Conservation (phyloP, 305 asterid species). For the Lippia alba region DNA sequence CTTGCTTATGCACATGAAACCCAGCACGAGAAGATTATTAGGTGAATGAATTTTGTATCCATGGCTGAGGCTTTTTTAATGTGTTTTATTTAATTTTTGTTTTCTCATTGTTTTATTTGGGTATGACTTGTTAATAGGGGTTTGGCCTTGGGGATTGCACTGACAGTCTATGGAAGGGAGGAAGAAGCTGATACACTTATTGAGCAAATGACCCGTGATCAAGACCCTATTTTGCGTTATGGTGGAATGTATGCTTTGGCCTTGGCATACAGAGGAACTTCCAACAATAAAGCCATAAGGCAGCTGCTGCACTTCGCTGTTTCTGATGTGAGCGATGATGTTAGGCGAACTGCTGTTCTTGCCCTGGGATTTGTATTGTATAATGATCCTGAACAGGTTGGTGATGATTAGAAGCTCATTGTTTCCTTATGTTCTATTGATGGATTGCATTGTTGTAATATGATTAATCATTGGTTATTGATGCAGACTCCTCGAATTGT, state of each 20-base stretch:
- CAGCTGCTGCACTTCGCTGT: slow-evolving; percentile 96
- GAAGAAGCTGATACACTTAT: slow-evolving; percentile 91
- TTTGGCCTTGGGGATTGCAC: slow-evolving; percentile 89
- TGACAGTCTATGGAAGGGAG: slow-evolving; percentile 92
- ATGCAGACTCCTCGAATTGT: slow-evolving; percentile 93
- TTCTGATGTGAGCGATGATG: slow-evolving; percentile 97
- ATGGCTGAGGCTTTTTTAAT: slow-evolving; percentile 10
- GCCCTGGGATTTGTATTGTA: slow-evolving; percentile 92
- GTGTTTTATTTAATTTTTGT: slow-evolving; percentile 3
- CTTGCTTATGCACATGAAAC: slow-evolving; percentile 99
- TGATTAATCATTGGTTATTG: slow-evolving; percentile 7
- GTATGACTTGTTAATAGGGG: slow-evolving; percentile 58
- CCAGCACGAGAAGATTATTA: slow-evolving; percentile 95
- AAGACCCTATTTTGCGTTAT: slow-evolving; percentile 92
- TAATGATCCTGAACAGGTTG: slow-evolving; percentile 96
- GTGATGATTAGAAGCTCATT: slow-evolving; percentile 25
- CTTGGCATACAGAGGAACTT: slow-evolving; percentile 94
- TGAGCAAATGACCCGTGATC: slow-evolving; percentile 96
- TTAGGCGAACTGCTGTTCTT: slow-evolving; percentile 94
- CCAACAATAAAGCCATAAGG: slow-evolving; percentile 93
- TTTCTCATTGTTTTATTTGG: slow-evolving; percentile 31
- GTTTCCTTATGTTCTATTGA: background rate
- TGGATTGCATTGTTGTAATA: background rate
- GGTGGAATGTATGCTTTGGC: slow-evolving; percentile 99
- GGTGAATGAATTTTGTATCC: slow-evolving; percentile 51